These are phyloP conservation scores for Tricholoma furcatifolium DNA, from an alignment of 768 basidiomycete species.

Conservation along the genomic window DNA sequence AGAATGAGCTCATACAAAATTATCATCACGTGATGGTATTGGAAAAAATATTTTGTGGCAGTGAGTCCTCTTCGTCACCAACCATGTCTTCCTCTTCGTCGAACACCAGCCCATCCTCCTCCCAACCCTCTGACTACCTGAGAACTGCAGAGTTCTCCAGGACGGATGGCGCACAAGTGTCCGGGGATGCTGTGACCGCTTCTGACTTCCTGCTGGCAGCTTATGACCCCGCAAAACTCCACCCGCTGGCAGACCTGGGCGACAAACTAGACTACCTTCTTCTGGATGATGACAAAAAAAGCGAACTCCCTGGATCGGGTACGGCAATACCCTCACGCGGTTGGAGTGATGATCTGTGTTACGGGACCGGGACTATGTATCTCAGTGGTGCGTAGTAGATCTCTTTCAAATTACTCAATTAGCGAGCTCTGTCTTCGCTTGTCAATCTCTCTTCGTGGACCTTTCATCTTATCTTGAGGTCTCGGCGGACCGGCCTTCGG, in stretches of 20 bases:
- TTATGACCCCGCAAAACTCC: conserved; percentile 90
- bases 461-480: conserved; percentile 68
- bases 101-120: conserved; percentile 35
- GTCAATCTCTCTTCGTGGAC: conserved; percentile 48
- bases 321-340: conserved; percentile 94
- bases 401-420: conserved; percentile 64
- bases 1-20: background rate
- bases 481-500: conserved; percentile 56
- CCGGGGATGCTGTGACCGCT: conserved; percentile 70
- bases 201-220: conserved; percentile 83
- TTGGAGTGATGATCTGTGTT: conserved; percentile 99
- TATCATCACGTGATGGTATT: conserved; percentile 14
- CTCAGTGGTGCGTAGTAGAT: conserved; percentile 79
- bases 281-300: conserved; percentile 96
- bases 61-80: conserved; percentile 16
- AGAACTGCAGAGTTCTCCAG: conserved; percentile 49
- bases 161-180: conserved; percentile 33
- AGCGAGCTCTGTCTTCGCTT: conserved; percentile 45
- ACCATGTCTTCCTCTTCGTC: conserved; percentile 28
- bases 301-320: conserved; percentile 81
- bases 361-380: conserved; percentile 99
- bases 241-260: conserved; percentile 90
- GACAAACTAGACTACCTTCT: conserved; percentile 94
- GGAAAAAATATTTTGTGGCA: conserved; percentile 13
- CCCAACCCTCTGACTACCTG: conserved; percentile 45